Base-by-base conservation (phyloP, 176 grass and related monocot species). In the Melocanna baccifera region DNA sequence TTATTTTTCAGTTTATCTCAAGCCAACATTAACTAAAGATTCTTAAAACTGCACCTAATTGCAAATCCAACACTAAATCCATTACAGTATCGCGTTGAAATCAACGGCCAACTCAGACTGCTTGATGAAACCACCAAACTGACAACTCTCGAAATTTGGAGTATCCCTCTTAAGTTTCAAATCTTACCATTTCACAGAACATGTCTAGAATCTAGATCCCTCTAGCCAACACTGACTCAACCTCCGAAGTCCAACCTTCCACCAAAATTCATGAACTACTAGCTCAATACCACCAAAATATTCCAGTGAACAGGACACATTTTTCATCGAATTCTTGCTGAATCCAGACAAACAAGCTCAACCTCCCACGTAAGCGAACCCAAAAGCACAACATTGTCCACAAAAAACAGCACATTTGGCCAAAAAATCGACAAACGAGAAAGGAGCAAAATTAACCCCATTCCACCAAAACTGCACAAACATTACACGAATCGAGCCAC, bases 171-270 rank as follows among this genome's bases (percentile, higher is more conserved):
- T 4, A 82, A 39, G 56, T 69, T 83, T 12, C 34, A 22, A 30
- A 26, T 69, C 7, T 39, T 68, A 39, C 34, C 22, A 75, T 75
- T 26, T 67, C 39, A 72, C 2, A 3, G 41, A 53, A 36, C 20
- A 55, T 36, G 36, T 42, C 40, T 82, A 53, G 58, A 69, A 81
- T 30, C 77, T 72, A 51, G 12, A 80, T 80, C 77, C 39, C 30
- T 82, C 22, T 48, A 53, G 39, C 40, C 45, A 84, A 66, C 62
- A 69, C 5, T n/a, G 30, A 63, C 12, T 43, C 12, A 22, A 28
- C 15, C 79, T 77, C 41, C n/a, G 50, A 37, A 56, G 13, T 81
- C 37, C 19, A 30, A 15, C 5, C 51, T 5, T 62, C 32, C 5
- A 87, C 1, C 5, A 10, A 63, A 56, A 26, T 80, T 64, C 8